Conservation (phyloP, 2,329 filamentous ascomycete genomes). For the Aspergillus niger region DNA sequence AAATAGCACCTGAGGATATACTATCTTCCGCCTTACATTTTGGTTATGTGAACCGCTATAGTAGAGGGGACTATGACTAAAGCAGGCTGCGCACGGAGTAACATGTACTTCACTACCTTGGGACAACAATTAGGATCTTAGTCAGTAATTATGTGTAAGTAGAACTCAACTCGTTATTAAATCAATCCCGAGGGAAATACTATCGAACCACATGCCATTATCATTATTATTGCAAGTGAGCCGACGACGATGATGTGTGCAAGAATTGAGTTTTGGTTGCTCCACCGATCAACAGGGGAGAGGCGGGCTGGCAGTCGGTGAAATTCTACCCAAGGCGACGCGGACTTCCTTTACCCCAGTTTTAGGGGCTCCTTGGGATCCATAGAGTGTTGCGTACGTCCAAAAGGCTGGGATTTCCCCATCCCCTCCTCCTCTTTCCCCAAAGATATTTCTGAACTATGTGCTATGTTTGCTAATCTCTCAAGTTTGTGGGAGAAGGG, state of each 20-base stretch:
- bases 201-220: neutral
- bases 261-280: neutral
- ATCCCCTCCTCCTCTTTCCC: no score
- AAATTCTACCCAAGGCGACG: neutral
- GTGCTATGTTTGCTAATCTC: no score
- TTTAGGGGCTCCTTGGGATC: neutral
- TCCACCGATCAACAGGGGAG: conserved; percentile 29
- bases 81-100: neutral
- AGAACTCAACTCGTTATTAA: neutral
- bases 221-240: neutral
- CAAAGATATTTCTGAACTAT: no score
- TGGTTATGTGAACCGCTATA: neutral
- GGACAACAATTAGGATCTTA: neutral
- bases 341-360: neutral
- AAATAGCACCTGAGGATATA: neutral
- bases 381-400: neutral
- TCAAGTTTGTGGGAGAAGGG: no score
- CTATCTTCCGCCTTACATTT: neutral
- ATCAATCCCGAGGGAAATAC: neutral
- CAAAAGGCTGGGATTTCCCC: neutral
- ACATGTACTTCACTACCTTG: no score
- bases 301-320: conserved; percentile 1
- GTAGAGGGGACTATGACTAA: neutral
- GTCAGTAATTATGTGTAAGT: neutral
- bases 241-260: neutral